Evolutionary conservation across 2,329 filamentous ascomycete species (phyloP).

Genomic region (Pyricularia sp.): DNA sequence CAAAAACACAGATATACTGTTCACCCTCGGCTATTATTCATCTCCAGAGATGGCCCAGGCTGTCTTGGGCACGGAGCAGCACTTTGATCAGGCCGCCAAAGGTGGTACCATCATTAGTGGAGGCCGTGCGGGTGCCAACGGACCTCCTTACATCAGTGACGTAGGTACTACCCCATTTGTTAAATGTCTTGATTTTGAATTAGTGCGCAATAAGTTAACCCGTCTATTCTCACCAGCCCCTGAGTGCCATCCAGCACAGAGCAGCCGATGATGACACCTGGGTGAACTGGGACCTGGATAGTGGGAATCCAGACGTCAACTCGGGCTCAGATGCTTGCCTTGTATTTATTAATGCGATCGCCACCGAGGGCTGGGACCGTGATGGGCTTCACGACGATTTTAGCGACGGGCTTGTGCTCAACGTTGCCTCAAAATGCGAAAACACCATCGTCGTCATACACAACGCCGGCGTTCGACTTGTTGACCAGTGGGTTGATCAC

Average conservation of each 20-base stretch:
- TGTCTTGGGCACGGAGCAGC: neutral
- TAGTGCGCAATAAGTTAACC: neutral
- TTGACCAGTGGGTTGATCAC: constrained; percentile 37
- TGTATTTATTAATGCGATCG: constrained; percentile 43
- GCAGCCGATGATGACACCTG: constrained; percentile 41
- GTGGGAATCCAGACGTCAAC: neutral
- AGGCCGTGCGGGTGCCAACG: constrained; percentile 1
- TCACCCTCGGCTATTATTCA: neutral
- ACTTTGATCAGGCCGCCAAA: neutral
- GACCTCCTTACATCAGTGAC: neutral
- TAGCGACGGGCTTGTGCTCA: constrained; percentile 33
- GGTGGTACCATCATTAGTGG: constrained; percentile 15
- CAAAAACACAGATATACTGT: constrained; percentile 24
- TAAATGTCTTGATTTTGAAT: no score
- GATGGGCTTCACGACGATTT: constrained; percentile 46
- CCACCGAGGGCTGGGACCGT: constrained; percentile 49
- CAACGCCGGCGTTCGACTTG: constrained; percentile 33
- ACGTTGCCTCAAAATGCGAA: constrained; percentile 34
- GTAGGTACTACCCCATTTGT: neutral
- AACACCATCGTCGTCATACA: constrained; percentile 39
- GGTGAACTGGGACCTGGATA: constrained; percentile 38
- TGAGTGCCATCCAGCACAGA: neutral
- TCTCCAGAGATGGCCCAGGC: neutral
- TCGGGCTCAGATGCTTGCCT: constrained; percentile 38
- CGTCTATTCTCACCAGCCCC: neutral